Evolutionary conservation across 1,139 yeast species (phyloP).

Genomic region (Zygoascus sp.): DNA sequence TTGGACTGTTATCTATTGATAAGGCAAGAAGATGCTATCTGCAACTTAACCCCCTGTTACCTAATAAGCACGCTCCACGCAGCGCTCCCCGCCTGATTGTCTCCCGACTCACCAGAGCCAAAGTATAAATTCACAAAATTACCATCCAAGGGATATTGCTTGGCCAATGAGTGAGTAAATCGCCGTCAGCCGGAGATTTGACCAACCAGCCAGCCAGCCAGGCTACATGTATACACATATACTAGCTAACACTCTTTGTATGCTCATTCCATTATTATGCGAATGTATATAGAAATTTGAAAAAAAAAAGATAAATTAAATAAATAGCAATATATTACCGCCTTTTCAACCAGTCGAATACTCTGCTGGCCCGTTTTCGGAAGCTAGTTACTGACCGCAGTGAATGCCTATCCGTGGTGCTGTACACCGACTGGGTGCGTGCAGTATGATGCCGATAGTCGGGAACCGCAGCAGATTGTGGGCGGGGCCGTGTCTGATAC

Average conservation of each 20-base stretch:
- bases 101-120: too few relatives aligned
- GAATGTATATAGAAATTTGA: neutral
- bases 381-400: conserved; percentile 1
- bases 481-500: conserved; percentile 1
- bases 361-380: conserved; percentile 16
- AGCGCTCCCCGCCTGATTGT: neutral
- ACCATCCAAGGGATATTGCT: too few relatives aligned
- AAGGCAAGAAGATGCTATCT: neutral
- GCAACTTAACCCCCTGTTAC: neutral
- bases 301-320: neutral
- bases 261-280: conserved; percentile 1
- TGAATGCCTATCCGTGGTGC: neutral
- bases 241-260: neutral
- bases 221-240: too few relatives aligned
- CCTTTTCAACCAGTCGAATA: conserved; percentile 25
- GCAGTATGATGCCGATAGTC: neutral
- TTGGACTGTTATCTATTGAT: neutral
- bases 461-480: neutral
- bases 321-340: neutral
- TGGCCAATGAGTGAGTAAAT: too few relatives aligned
- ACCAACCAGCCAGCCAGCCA: neutral
- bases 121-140: too few relatives aligned
- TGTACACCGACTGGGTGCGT: conserved; percentile 1
- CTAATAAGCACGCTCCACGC: neutral
- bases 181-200: too few relatives aligned